Base-by-base conservation (phyloP, 306 rosid genomes). In the Spatholobus suberectus region DNA sequence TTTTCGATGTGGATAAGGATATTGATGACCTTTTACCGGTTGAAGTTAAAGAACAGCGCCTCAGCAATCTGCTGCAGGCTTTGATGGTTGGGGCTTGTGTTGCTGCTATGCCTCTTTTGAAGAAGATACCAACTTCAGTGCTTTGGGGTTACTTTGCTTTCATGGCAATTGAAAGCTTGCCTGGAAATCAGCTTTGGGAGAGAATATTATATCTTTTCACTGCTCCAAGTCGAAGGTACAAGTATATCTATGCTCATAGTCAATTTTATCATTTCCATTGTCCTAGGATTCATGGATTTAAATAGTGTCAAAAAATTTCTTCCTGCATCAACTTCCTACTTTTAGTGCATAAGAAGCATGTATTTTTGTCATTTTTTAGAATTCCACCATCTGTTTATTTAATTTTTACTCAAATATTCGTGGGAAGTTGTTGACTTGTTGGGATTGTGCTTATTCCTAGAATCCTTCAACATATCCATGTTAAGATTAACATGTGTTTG, bases 121-220 rank as follows among this genome's bases (percentile, higher is more conserved):
- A 89, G 89, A 91, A 82, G 86, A 93, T 93, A 82, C 96, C 97
- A 24, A 91, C 96, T 35, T 88, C 97, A 40, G 97, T 93, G 80
- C 97, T 93, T 18, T 93, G 97, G 97, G 97, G 97, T 35, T 93
- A 93, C 88, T 93, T 93, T 83, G 94, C 97, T 82, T 93, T 91
- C 91, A 93, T 93, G 97, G 96, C 97, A 12, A 93, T 91, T 51
- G 97, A 93, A 87, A 93, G 96, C 88, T 86, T 93, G 90, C 97
- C 97, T 0, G 96, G 97, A 86, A 93, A 93, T 85, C 97, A 93
- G 76, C 91, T 89, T 77, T 93, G 97, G 97, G 97, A 93, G 82
- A 90, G 97, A 81, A 89, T 93, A 75, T 83, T 90, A 76, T 88
- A 89, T 78, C 94, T 91, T 70, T 93, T 93, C 85, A 93, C 96